Base-by-base conservation (phyloP, 2,329 filamentous ascomycete genomes). In the Tolypocladium inflatum region DNA sequence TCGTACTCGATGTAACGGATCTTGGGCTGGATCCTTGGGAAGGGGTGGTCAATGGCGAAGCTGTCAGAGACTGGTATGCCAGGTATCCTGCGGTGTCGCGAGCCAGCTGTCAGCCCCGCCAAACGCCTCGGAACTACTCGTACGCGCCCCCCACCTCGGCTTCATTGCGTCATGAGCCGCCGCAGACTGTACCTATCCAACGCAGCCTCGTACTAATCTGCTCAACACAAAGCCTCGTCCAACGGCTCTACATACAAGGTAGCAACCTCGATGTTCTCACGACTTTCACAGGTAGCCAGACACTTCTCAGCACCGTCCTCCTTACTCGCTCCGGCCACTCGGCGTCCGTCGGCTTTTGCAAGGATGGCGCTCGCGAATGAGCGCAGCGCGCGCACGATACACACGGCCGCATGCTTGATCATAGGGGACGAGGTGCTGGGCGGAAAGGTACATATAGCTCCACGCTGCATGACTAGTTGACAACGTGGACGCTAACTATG, bases 391-490 rank as follows among this genome's bases (percentile, higher is more conserved):
- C 80, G 86, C 68, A 85, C 82, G 60, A 95, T 97, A 65, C 86
- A 91, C 69, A 97, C 92, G 53, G 94, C 93, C 13, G 93, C 89
- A 58, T 96, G 91, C 72, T 76, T 97, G 63, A 91, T 99, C 60
- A 97, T 99, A 66, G 93, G 93, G n/a, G 93, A 97, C 74, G 93
- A 97, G 73, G 91, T 97, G 6, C 80, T 97, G 4, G 92, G 91
- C 26, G 93, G 94, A 66, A 97, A 97, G 87, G 92, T 91, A 71
- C 63, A 77, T 68, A 13, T 45, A 4, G 6, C 30, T n/a, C 53
- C 35, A 35, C 51, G 15, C 17, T 55, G 26, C n/a, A 19, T n/a
- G 35, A 35, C 51, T 15, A 15, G 2, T 21, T 9, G 48, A 19
- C 43, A 13, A 23, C 15, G 19, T 19, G 33, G n/a, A 3, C 13